Percentiles rank a stretch among this genome's conserved stretches.
phyloP scores from a whole-genome alignment of 1,139 yeast species.

The Williopsis jadinii region DNA sequence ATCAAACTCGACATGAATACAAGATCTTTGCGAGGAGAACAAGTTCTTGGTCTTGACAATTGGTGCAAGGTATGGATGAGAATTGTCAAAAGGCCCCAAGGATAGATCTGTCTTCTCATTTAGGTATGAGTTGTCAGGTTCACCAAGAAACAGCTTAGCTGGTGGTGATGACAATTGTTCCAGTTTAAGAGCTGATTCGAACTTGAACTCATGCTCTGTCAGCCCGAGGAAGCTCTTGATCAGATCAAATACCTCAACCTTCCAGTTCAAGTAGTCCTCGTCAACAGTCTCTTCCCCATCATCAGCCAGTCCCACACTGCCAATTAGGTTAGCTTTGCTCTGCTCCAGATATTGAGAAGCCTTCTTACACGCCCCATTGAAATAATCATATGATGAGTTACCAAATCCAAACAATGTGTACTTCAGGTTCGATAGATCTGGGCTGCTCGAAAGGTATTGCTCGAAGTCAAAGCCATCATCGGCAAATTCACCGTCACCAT shows the following conservation, averaged over 20 bases:
- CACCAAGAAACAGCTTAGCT: slow-evolving; percentile 68
- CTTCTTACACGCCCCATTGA: slow-evolving; percentile 73
- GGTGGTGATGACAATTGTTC: too few species aligned
- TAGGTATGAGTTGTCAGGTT: slow-evolving; percentile 66
- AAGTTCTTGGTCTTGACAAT: slow-evolving; percentile 58
- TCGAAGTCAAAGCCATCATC: slow-evolving; percentile 80
- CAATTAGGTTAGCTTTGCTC: slow-evolving; percentile 68
- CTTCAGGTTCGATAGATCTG: slow-evolving; percentile 53
- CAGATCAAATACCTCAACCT: slow-evolving; percentile 62
- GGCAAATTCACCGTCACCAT: slow-evolving; percentile 98
- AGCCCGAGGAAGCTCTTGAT: slow-evolving; percentile 59
- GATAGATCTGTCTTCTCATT: slow-evolving; percentile 34
- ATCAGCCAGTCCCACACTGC: slow-evolving; percentile 82
- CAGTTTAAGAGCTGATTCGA: slow-evolving; percentile 68
- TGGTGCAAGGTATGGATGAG: slow-evolving; percentile 80
- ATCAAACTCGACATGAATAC: slow-evolving; percentile 90
- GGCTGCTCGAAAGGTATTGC: slow-evolving; percentile 42
- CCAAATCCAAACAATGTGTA: slow-evolving; percentile 86
- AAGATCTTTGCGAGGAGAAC: slow-evolving; percentile 59
- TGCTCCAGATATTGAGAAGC: slow-evolving; percentile 40
- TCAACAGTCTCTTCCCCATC: slow-evolving; percentile 94
- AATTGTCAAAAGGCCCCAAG: slow-evolving; percentile 76
- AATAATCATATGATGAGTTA: slow-evolving; percentile 87
- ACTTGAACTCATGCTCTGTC: slow-evolving; percentile 69
- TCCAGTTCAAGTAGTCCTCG: slow-evolving; percentile 93